Evolutionary conservation across 2,329 filamentous ascomycete species (phyloP), one percentile per base, ranked within the genome.

Genomic region (Cytospora leucostoma): DNA sequence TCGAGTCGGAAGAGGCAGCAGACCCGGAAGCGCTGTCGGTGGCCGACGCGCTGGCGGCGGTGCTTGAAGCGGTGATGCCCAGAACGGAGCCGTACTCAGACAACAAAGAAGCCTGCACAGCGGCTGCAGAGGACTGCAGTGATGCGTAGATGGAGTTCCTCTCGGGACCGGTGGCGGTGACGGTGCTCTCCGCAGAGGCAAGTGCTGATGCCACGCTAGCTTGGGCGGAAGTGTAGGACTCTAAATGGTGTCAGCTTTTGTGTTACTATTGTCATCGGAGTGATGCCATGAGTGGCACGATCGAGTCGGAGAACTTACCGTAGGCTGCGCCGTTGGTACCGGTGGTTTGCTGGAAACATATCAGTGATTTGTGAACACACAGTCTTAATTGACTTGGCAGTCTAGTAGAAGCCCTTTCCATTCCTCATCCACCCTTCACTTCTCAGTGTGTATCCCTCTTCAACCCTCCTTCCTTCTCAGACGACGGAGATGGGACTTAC

Each of bases 71-170:
- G 38, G 59, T 50, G 37, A 55, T 47, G 59, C 59, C 51, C 40
- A 61, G 19, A 11, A 49, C 12, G 32, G 59, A 61, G 51, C 54
- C 49, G 38, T 55, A 61, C 32, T 55, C 32, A 38, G 27, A 17
- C 7, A 37, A 51, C 38, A 61, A 13, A 17, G 59, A 55, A 19
- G 59, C n/a, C 33, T 61, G 59, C 12, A 51, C 59, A 21, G 59
- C 51, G 19, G 54, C 59, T 19, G 59, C 59, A 17, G 59, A 61
- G 12, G 59, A 55, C 51, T 61, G 59, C 7, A 61, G 51, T n/a
- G 51, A 55, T 6, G 59, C 59, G 59, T 15, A 61, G 40, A 37
- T 47, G 40, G 59, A 55, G 51, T 61, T 61, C 19, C 59, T 47
- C 27, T 61, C 59, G 17, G 44, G 51, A 17, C 59, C 59, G 8